These are phyloP conservation scores for Persicaria tinctoria DNA, from an alignment of 148 eudicot species.

Conservation along the genomic window DNA sequence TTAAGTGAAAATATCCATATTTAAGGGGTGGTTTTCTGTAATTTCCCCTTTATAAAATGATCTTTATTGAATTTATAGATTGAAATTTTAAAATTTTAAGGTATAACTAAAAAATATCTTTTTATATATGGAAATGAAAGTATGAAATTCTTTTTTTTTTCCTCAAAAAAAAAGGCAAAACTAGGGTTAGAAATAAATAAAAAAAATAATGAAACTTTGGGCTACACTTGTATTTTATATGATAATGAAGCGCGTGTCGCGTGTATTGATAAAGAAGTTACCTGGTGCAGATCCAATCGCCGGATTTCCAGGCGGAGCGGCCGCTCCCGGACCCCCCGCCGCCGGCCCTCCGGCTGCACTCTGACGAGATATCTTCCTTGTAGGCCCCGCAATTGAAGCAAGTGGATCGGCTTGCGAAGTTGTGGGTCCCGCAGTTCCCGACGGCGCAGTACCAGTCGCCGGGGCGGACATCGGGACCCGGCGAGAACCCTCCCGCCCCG, in stretches of 20 bases:
- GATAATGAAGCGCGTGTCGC: too few relatives aligned
- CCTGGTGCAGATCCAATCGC: slow-evolving; percentile 97
- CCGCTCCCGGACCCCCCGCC: slow-evolving; percentile 35
- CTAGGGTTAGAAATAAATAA: too few relatives aligned
- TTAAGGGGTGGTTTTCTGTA: too few relatives aligned
- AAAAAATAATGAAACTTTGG: too few relatives aligned
- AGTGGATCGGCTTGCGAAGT: slow-evolving; percentile 95
- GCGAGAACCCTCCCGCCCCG: slow-evolving; percentile 23
- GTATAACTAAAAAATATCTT: too few relatives aligned
- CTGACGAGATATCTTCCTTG: slow-evolving; percentile 53
- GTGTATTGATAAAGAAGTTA: slow-evolving; percentile 8
- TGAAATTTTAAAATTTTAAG: too few relatives aligned
- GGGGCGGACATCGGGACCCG: slow-evolving; percentile 96
- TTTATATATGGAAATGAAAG: too few relatives aligned
- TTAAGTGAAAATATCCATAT: too few relatives aligned
- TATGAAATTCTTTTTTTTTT: too few relatives aligned
- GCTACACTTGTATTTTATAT: neutral
- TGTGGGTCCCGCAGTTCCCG: slow-evolving; percentile 89
- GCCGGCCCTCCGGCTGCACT: slow-evolving; percentile 26
- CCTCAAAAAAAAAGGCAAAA: too few relatives aligned
- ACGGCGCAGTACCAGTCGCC: slow-evolving; percentile 95
- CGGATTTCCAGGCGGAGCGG: slow-evolving; percentile 94
- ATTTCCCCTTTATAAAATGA: too few relatives aligned
- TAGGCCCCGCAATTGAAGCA: slow-evolving; percentile 93
- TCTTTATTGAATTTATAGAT: too few relatives aligned